Base-by-base conservation (phyloP, 2,329 filamentous ascomycete genomes). In the Chaetomium globosum region DNA sequence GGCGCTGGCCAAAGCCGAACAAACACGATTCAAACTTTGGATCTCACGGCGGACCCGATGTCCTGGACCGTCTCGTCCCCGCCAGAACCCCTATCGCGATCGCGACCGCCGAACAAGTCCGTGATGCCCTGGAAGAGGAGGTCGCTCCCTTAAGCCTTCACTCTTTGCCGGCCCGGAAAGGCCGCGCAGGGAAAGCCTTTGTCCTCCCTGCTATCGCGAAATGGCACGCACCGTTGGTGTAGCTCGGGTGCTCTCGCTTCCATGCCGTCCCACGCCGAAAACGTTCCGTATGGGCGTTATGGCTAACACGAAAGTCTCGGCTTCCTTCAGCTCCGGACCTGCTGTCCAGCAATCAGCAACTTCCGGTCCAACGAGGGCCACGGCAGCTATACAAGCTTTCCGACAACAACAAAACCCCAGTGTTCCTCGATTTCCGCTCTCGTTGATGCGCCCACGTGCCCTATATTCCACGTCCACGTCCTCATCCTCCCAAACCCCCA, bases 201-300 rank as follows among this genome's bases (percentile, higher is more conserved):
- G 23, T 12, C 33, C 46, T 23, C 30, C 13, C 12, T 46, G 12
- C 56, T n/a, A 23, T 23, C 65, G 31, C 67, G 61, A 65, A 61
- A 71, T 70, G 68, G 65, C 65, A 10, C 49, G 55, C 36, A 48
- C 63, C 33, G 31, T 30, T 48, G 48, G 62, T 60, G 64, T 57
- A 43, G 59, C 51, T 56, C 67, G 69, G 36, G 51, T 65, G 59
- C 58, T 68, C 64, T 63, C 59, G 65, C 62, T 67, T 21, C 63
- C 64, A 64, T 69, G 64, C 60, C 66, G 66, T 63, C 61, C 65
- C 49, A 46, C 61, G 9, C 53, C 67, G 13, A 59, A 60, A 6
- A 43, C 55, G 26, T 59, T n/a, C 36, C 31, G 55, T 31, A 12
- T 48, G 16, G 48, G 43, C 39, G 33, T 58, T n/a, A 43, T 55